Evolutionary conservation across 805 yeast genomes (phyloP).

Genomic region (Kodamaea restingae): DNA sequence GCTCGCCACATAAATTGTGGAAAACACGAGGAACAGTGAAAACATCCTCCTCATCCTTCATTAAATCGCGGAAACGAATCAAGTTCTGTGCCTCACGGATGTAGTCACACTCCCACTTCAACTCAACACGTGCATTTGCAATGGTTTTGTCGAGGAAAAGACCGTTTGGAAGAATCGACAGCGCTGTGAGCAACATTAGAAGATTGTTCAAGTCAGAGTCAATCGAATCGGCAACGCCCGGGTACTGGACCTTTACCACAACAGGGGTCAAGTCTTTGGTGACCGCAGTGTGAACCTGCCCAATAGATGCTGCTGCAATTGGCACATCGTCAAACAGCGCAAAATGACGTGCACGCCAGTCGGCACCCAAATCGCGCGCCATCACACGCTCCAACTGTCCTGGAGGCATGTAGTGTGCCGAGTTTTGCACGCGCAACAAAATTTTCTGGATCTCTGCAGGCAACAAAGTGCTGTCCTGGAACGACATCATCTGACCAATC

Average conservation of each 20-base stretch:
- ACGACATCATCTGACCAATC: constrained; percentile 94
- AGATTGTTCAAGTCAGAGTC: constrained; percentile 91
- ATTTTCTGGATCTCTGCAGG: constrained; percentile 84
- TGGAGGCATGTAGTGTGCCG: constrained; percentile 96
- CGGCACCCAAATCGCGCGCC: constrained; percentile 65
- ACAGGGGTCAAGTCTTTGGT: constrained; percentile 65
- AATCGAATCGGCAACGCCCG: constrained; percentile 91
- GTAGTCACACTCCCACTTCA: constrained; percentile 98
- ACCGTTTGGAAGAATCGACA: constrained; percentile 84
- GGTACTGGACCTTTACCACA: constrained; percentile 95
- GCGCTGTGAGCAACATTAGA: constrained; percentile 77
- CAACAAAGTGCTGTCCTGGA: constrained; percentile 82
- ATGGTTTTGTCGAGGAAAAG: constrained; percentile 86
- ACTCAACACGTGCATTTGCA: constrained; percentile 87
- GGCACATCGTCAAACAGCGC: constrained; percentile 80
- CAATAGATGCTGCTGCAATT: constrained; percentile 95
- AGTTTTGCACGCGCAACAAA: constrained; percentile 80
- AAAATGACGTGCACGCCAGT: constrained; percentile 71
- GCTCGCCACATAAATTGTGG: constrained; percentile 72
- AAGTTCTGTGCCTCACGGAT: constrained; percentile 80
- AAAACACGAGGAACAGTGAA: constrained; percentile 81
- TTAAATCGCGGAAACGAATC: constrained; percentile 59
- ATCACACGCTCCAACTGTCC: constrained; percentile 79
- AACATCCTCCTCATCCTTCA: constrained; percentile 38
- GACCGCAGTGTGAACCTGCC: constrained; percentile 89